Evolutionary conservation across 148 eudicot genomes (phyloP).

Genomic region (Salicornia ramosissima): DNA sequence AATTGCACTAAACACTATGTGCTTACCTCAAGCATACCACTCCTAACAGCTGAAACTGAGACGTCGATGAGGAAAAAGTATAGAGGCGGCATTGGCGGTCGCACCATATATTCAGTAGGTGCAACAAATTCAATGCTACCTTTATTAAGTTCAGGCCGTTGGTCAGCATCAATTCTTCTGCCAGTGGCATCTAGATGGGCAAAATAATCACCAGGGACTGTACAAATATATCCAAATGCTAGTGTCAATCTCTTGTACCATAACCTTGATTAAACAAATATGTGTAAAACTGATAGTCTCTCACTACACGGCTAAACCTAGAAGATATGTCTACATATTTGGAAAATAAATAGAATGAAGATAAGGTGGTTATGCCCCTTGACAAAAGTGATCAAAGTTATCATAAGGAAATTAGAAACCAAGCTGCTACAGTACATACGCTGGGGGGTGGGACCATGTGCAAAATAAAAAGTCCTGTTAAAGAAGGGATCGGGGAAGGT

Average conservation of each 20-base stretch:
- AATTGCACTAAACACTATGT: conserved; percentile 6
- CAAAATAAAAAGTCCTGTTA: background rate
- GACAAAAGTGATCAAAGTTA: background rate
- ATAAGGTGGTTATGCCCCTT: background rate
- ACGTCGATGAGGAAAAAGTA: conserved; percentile 98
- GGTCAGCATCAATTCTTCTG: conserved; percentile 77
- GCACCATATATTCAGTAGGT: conserved; percentile 98
- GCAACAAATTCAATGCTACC: conserved; percentile 97
- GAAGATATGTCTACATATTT: background rate
- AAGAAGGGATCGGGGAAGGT: background rate
- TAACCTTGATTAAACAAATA: background rate
- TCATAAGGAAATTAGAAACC: conserved; percentile 5
- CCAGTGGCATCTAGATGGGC: conserved; percentile 86
- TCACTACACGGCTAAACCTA: background rate
- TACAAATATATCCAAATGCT: conserved; percentile 18
- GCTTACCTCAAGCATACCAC: conserved; percentile 99
- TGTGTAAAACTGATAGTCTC: background rate
- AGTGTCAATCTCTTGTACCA: conserved; percentile 17
- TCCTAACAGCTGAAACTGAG: conserved; percentile 78
- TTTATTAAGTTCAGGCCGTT: conserved; percentile 81
- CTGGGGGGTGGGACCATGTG: background rate
- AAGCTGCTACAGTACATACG: background rate
- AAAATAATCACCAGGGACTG: conserved; percentile 85
- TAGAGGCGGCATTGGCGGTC: conserved; percentile 97
- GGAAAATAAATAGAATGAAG: background rate